Percentiles rank a stretch among this genome's conserved stretches.
Conservation (phyloP, 805 yeast genomes). For the Lipomyces starkeyi region DNA sequence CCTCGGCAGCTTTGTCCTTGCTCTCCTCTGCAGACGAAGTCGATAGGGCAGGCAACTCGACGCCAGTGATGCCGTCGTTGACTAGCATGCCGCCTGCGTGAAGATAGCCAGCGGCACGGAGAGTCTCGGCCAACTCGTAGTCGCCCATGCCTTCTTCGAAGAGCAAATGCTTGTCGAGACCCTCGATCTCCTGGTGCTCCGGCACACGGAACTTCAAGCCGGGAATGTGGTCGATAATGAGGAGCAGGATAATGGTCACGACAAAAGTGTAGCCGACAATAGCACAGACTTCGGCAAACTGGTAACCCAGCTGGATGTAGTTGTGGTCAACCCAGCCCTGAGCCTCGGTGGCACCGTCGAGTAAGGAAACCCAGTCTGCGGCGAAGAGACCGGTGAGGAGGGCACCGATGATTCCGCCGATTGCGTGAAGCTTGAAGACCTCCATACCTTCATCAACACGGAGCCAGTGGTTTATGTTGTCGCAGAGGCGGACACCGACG, state of each 20-base stretch:
- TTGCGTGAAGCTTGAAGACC: conserved; percentile 89
- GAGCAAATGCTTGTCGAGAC: conserved; percentile 66
- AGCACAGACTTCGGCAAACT: conserved; percentile 77
- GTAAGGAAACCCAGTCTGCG: conserved; percentile 77
- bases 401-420: conserved; percentile 85
- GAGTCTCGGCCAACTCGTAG: conserved; percentile 33
- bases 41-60: conserved; percentile 17
- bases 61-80: conserved; percentile 25
- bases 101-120: conserved; percentile 28
- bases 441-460: conserved; percentile 94
- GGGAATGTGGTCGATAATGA: conserved; percentile 75
- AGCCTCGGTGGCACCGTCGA: conserved; percentile 60
- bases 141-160: conserved; percentile 39
- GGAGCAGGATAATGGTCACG: conserved; percentile 71
- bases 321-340: conserved; percentile 84
- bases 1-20: conserved; percentile 11
- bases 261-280: conserved; percentile 77
- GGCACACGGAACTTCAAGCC: conserved; percentile 79
- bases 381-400: conserved; percentile 90
- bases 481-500: conserved; percentile 33
- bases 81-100: conserved; percentile 17
- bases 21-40: conserved; percentile 15
- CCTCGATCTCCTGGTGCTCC: conserved; percentile 85
- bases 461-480: conserved; percentile 51
- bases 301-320: conserved; percentile 84